Base-by-base conservation (phyloP, 345 rosid species). In the Eucalyptus pauciflora region DNA sequence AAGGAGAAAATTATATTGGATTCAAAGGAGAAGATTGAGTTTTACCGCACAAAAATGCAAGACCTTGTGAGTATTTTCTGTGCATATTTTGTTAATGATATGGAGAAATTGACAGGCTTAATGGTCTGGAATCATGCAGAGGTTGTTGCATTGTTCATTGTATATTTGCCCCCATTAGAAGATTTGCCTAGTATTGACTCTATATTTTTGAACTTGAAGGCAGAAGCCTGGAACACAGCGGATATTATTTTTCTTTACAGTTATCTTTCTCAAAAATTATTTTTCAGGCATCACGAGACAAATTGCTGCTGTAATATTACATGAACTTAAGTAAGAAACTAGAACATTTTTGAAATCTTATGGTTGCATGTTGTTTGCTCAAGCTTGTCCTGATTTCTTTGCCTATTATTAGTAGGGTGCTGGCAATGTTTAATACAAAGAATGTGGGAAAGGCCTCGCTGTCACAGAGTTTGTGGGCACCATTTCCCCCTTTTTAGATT, bases 1-100 rank as follows among this genome's bases (percentile, higher is more conserved):
- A 91, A 93, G 89, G 89, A 91, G 86, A 91, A 93, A 88, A 89
- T 91, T 85, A 95, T 96, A 88, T 92, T 97, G 94, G 98, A 96
- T 92, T 98, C 98, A 43, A 96, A 92, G 88, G 98, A 97, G 94
- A 98, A 98, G 94, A 92, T 98, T 91, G 99, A 97, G 91, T 97
- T 94, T 93, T 98, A 96, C 93, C 95, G 99, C 87, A 51, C 93
- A 17, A 98, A 95, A 93, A 98, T 98, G 99, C 99, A 97, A 93
- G 98, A 98, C 62, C 96, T 98, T 94, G 99, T 98, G 93, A 96
- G 99, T 93, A 91, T 87, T 92, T 87, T 89, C 64, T 89, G 43
- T 91, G 67, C 85, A 37, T 71, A 71, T 71, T 71, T 71, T 33
- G 81, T 43, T 71, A 18, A 71, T 71, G 46, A 71, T 49, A 15